phyloP scores from a whole-genome alignment of 306 rosid genomes.

The Cicer judaicum region DNA sequence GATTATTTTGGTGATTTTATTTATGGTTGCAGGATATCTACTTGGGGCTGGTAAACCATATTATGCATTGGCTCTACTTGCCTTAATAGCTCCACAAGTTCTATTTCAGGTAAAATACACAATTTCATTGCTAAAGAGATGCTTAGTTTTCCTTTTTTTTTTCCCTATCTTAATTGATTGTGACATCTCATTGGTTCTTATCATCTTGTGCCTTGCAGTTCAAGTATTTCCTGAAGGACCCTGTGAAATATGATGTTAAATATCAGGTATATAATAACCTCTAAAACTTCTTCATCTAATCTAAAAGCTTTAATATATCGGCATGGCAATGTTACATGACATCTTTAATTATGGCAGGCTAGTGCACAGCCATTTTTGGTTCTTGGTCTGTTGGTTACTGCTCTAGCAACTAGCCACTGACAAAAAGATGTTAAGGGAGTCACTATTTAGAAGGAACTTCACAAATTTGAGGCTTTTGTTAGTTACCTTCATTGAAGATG shows the following conservation, averaged over 20 bases:
- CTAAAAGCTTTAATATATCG: neutral
- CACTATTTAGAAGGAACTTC: constrained; percentile 25
- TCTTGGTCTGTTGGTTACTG: constrained; percentile 58
- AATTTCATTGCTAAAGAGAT: neutral
- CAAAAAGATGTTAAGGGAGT: constrained; percentile 11
- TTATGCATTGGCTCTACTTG: constrained; percentile 84
- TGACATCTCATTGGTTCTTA: constrained; percentile 26
- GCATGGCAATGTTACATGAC: neutral
- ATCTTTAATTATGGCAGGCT: constrained; percentile 44
- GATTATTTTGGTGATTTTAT: neutral
- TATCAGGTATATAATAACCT: constrained; percentile 52
- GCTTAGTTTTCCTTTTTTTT: neutral
- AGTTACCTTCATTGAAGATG: neutral
- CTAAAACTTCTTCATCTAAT: constrained; percentile 16
- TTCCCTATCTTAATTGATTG: neutral
- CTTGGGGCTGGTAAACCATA: constrained; percentile 90
- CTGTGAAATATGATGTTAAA: constrained; percentile 60
- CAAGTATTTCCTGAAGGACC: constrained; percentile 59
- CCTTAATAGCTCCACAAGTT: constrained; percentile 81
- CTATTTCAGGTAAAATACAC: constrained; percentile 74
- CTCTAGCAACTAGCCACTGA: constrained; percentile 56
- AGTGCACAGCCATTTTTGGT: constrained; percentile 60
- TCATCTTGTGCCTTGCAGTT: constrained; percentile 48
- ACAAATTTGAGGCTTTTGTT: constrained; percentile 4
- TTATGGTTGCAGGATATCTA: constrained; percentile 73